phyloP scores from a whole-genome alignment of 2,329 filamentous ascomycete genomes.

The Hortaea sp. region DNA sequence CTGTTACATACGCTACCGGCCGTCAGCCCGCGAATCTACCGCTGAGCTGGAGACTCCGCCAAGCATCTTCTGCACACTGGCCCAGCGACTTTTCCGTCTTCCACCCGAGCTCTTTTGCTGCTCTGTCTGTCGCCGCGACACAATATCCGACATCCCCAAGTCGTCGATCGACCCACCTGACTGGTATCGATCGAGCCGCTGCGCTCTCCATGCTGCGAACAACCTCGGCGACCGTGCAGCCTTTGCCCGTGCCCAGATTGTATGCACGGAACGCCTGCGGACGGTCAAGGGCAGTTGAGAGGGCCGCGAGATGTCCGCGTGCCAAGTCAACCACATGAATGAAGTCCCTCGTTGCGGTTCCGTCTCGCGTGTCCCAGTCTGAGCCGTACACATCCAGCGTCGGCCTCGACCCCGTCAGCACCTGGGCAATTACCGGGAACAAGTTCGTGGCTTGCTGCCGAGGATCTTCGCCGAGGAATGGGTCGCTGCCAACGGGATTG shows the following conservation, averaged over 20 bases:
- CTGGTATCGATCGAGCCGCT: too few species aligned
- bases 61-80: too few species aligned
- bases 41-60: too few species aligned
- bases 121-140: too few species aligned
- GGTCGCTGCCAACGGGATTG: constrained; percentile 57
- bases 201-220: constrained; percentile 29
- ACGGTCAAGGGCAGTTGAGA: constrained; percentile 25
- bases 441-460: constrained; percentile 53
- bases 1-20: too few species aligned
- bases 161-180: too few species aligned
- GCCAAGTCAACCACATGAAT: constrained; percentile 44
- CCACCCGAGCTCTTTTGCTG: too few species aligned
- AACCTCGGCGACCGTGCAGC: constrained; percentile 35
- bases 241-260: constrained; percentile 34
- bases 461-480: constrained; percentile 54
- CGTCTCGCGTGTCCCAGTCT: constrained; percentile 56
- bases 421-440: constrained; percentile 53
- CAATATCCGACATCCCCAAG: too few species aligned
- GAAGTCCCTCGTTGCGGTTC: constrained; percentile 52
- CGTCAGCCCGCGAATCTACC: too few species aligned
- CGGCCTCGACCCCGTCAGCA: constrained; percentile 45
- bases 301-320: constrained; percentile 52
- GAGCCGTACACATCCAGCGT: constrained; percentile 53
- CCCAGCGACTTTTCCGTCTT: too few species aligned
- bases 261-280: constrained; percentile 27